Conservation (phyloP, 768 basidiomycete species). For the Xerocomus potaroensis region DNA sequence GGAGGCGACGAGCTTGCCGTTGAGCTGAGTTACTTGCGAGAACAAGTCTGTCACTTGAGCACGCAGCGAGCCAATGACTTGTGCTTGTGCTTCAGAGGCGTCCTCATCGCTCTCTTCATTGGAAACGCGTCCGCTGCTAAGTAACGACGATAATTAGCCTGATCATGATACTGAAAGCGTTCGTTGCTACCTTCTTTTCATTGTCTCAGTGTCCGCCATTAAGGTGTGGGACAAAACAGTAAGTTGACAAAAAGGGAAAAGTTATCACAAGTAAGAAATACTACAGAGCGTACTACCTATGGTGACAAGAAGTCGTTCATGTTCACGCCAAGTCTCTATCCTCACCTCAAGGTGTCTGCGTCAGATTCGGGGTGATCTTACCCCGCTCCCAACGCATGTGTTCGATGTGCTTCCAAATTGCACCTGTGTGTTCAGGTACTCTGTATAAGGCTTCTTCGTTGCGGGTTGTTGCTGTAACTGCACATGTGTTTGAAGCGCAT, state of each 20-base stretch:
- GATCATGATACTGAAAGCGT: too few species aligned
- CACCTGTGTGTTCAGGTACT: not conserved
- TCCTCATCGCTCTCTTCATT: constrained; percentile 27
- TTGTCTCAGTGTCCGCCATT: too few species aligned
- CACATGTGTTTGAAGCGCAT: not conserved
- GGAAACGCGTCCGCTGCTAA: not conserved
- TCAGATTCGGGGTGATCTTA: not conserved
- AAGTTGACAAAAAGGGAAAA: too few species aligned
- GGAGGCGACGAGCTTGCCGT: constrained; percentile 86
- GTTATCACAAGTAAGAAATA: too few species aligned
- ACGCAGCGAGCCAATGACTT: constrained; percentile 78
- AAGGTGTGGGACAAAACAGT: too few species aligned
- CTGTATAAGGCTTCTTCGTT: too few species aligned
- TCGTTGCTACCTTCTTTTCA: too few species aligned
- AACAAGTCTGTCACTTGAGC: constrained; percentile 81
- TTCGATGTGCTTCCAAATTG: not conserved
- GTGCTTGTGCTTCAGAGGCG: constrained; percentile 66
- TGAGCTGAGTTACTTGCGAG: constrained; percentile 86
- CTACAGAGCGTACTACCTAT: too few species aligned
- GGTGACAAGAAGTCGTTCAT: too few species aligned
- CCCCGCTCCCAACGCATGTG: not conserved
- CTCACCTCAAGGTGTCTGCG: too few species aligned
- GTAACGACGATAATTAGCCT: too few species aligned
- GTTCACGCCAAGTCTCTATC: too few species aligned
- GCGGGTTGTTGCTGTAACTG: not conserved